Evolutionary conservation across 108 stramenopile species (phyloP), one percentile per base, ranked within the genome.

Genomic region (Nannochloropsis granulata): DNA sequence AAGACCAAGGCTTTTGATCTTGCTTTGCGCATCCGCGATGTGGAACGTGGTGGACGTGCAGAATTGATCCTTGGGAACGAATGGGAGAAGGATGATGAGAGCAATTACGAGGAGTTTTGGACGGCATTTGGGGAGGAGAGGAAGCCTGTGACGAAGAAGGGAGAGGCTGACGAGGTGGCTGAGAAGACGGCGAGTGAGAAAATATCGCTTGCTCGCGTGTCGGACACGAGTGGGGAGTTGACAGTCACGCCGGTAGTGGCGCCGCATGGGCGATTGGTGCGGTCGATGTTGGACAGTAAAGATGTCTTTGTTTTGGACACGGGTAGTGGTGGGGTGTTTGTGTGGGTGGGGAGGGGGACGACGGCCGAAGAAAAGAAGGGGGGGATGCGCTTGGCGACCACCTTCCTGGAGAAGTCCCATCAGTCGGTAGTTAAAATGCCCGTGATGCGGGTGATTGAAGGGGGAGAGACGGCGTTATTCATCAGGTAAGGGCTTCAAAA

Each of bases 1-100:
- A 93, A 91, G 89, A 88, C 89, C 85, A 94, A 94, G 89, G 92
- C 88, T 56, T 90, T 88, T 13, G 83, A 92, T 79, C 82, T 92
- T 24, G 90, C 90, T 44, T 83, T 88, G 85, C 91, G 91, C 83
- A 80, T 93, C 83, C n/a, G 11, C 13, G 79, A 80, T 24, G 80
- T 2, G 78, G 85, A 81, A n/a, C 81, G 80, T 13, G 80, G 85
- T 24, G 85, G 85, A 14, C 81, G 44, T 24, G 85, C 85, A 16
- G 26, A 85, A 0, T 19, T 85, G 16, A n/a, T 82, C 19, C 42
- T 25, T 82, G 23, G 8, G 10, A 23, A 80, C 79, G 25, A 80
- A 80, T 24, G n/a, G 13, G 56, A 71, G 21, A 71, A 71, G 79
- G 84, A 84, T 80, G 56, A 24, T 44, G 84, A 84, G n/a, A 23